Percentiles rank a stretch among this genome's conserved stretches.
These are phyloP conservation scores for Kazachstania bromeliacearum DNA, from an alignment of 805 yeast species.

Conservation along the genomic window DNA sequence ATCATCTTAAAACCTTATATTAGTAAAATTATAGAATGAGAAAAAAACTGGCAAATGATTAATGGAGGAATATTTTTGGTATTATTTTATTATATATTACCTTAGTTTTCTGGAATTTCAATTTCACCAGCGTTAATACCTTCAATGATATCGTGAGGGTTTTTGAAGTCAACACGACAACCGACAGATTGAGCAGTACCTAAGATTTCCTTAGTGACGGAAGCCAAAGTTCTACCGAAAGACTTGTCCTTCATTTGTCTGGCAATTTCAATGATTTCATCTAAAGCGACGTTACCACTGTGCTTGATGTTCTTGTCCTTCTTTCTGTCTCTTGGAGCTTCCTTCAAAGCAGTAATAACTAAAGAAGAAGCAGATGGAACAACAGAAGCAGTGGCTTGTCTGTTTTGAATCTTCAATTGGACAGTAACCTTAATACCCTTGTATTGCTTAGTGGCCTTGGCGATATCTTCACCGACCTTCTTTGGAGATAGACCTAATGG, in stretches of 20 bases:
- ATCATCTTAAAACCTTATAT: slow-evolving; percentile 9
- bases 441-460: slow-evolving; percentile 98
- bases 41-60: background rate
- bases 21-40: slow-evolving; percentile 6
- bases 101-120: slow-evolving; percentile 44
- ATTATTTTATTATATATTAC: slow-evolving; percentile 4
- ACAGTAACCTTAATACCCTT: slow-evolving; percentile 99
- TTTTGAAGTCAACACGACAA: slow-evolving; percentile 98
- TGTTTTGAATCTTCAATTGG: slow-evolving; percentile 97
- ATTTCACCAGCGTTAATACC: slow-evolving; percentile 98
- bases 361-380: slow-evolving; percentile 99
- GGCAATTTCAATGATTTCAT: slow-evolving; percentile 94
- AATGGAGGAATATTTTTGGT: background rate
- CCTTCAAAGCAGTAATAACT: slow-evolving; percentile 98
- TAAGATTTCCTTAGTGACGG: slow-evolving; percentile 96
- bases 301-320: slow-evolving; percentile 99
- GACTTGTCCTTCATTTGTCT: slow-evolving; percentile 96
- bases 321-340: slow-evolving; percentile 99
- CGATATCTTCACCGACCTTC: slow-evolving; percentile 99
- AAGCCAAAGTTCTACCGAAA: slow-evolving; percentile 93
- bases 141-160: slow-evolving; percentile 98
- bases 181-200: slow-evolving; percentile 99
- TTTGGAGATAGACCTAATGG: slow-evolving; percentile 99
- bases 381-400: slow-evolving; percentile 98
- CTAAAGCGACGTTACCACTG: slow-evolving; percentile 96